Evolutionary conservation across 257 asterid genomes (phyloP), one percentile per base, ranked within the genome.

Genomic region (Solanum microdontum): DNA sequence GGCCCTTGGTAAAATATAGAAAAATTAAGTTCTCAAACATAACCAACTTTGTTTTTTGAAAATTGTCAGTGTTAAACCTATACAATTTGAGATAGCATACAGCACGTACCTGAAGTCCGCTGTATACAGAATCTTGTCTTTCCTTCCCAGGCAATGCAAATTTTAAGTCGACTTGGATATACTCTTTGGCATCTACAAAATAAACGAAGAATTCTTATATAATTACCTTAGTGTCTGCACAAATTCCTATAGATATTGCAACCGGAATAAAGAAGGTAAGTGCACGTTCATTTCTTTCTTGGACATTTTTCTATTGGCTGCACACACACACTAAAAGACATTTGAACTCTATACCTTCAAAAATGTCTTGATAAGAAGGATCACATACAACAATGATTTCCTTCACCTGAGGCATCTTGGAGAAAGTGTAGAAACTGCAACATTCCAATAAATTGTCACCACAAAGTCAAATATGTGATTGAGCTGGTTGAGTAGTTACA

Each of bases 121-220:
- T 97, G 90, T 93, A 95, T 43, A 97, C 99, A 84, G 99, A 97
- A 90, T 97, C 99, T 91, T 97, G 99, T 92, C 99, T 93, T 93
- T 97, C 99, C 90, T 97, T 96, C 88, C 99, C 99, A 5, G 99
- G 99, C 88, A 96, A 93, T 21, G 99, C 98, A 90, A 95, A 97
- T 91, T 95, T 95, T 89, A 97, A 83, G 84, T 94, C 93, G 84
- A 94, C 94, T 0, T 86, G 86, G 91, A 95, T 91, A 87, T 91
- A 88, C 83, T 90, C 94, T 89, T 90, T 93, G 89, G 94, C 92
- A 76, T 92, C 98, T 97, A 87, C 62, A 26, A 85, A 87, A 26
- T 32, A 28, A 83, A 89, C 62, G 33, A 73, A 86, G 17, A 8
- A 87, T 62, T 55, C 36, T 80, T 40, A 48, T 45, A 77, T 11